Evolutionary conservation across 2,329 filamentous ascomycete species (phyloP), one percentile per base, ranked within the genome.

Genomic region (Fusarium setosum): DNA sequence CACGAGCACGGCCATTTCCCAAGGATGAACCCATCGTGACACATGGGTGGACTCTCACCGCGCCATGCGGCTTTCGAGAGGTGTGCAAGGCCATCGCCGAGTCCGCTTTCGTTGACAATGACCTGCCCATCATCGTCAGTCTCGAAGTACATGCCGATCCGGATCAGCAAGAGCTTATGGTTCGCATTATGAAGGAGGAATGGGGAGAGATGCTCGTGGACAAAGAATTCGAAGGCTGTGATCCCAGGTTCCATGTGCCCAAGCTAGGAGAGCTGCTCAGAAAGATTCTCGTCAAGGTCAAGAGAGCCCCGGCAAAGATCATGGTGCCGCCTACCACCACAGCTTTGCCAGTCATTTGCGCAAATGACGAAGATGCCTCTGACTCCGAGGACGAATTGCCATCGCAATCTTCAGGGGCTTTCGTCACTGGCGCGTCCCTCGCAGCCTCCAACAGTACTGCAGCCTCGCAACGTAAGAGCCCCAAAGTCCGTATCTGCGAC

Each of bases 151-250:
- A 98, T 76, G 91, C 93, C 13, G 88, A 90, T 61, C 81, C 85
- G 2, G 88, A 92, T 52, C 95, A 98, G 77, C 96, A 99, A 77
- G 89, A 93, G 65, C 86, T 92, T 49, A 97, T 98, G 92, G 94
- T 97, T 11, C 87, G 92, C 56, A 97, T 98, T 65, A 97, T 99
- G 91, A 89, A 89, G 67, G 89, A 97, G 68, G 91, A 92, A 65
- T 99, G 94, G 94, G 86, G 85, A 37, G 89, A 87, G 0, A 80
- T 91, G 71, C 83, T 98, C 6, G 83, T 97, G 11, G 89, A 93
- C 20, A 71, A 79, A 52, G 80, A 80, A 34, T 84, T 79, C 18
- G 82, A 85, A 18, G 78, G 82, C 69, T 80, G 81, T 68, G 75
- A 87, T 74, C 82, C 88, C 0, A 80, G 76, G 13, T 81, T 85